Conservation (phyloP, 768 basidiomycete species). For the Rubroboletus pulcherrimus region DNA sequence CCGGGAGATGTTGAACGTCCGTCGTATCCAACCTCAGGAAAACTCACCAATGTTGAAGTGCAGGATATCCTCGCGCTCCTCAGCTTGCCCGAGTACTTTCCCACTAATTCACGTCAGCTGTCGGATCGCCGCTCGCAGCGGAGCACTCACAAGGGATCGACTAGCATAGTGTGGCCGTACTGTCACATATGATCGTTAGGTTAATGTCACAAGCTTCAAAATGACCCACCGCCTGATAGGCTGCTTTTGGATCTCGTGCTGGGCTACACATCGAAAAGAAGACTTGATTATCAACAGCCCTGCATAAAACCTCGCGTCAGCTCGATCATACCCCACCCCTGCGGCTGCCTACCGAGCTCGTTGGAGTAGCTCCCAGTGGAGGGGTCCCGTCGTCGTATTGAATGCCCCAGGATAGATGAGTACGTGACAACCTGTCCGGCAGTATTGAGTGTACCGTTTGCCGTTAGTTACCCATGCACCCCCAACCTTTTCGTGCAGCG, state of each 20-base stretch:
- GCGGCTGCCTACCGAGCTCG: conserved; percentile 57
- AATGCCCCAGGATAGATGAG: conserved; percentile 94
- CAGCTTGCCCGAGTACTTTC: conserved; percentile 66
- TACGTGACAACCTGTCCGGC: conserved; percentile 67
- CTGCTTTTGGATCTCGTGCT: conserved; percentile 75
- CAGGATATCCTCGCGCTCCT: conserved; percentile 73
- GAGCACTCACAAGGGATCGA: conserved; percentile 76
- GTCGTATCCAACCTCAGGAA: neutral
- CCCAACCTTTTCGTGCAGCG: conserved; percentile 75
- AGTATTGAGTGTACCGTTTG: neutral
- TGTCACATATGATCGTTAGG: conserved; percentile 26
- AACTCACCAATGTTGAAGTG: conserved; percentile 77
- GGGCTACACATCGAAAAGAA: conserved; percentile 96
- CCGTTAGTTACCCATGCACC: neutral
- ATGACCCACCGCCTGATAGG: conserved; percentile 79
- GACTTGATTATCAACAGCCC: conserved; percentile 96
- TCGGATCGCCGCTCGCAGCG: neutral
- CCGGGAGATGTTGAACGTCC: conserved; percentile 22
- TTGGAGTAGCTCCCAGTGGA: conserved; percentile 94
- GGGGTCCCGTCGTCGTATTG: conserved; percentile 91
- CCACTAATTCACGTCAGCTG: conserved; percentile 50
- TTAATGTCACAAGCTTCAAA: neutral
- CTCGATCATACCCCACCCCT: neutral
- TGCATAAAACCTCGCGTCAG: conserved; percentile 30
- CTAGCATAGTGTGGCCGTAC: conserved; percentile 90